These are phyloP conservation scores for Betula pendula DNA, from an alignment of 306 rosid genomes.

Conservation along the genomic window DNA sequence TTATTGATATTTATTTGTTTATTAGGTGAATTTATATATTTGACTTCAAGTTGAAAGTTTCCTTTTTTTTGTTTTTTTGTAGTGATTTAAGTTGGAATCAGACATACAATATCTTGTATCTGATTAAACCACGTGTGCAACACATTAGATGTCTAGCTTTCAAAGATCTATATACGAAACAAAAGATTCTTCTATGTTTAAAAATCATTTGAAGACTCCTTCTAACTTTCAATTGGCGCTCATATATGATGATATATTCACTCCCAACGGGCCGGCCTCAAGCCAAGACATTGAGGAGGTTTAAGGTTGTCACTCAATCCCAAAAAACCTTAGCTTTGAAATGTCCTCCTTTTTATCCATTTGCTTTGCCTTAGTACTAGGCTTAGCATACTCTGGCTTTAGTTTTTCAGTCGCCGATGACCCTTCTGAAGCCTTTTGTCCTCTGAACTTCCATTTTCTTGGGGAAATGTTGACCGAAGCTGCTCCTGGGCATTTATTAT, in stretches of 20 bases:
- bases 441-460: conserved; percentile 7
- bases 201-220: neutral
- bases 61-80: neutral
- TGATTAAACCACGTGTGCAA: neutral
- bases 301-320: neutral
- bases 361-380: conserved; percentile 10
- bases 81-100: neutral
- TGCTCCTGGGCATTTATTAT: neutral
- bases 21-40: neutral
- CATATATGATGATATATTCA: neutral
- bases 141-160: neutral
- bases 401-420: neutral
- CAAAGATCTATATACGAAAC: neutral
- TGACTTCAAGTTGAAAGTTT: neutral
- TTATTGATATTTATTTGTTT: neutral
- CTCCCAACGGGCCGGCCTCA: neutral
- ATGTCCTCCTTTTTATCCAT: conserved; percentile 2
- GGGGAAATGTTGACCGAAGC: conserved; percentile 5
- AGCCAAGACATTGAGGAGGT: too few species aligned
- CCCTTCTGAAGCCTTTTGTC: neutral
- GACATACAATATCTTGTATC: neutral
- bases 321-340: neutral
- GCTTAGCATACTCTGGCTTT: neutral
- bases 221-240: neutral
- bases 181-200: neutral